Conservation (phyloP, 1,284 basidiomycete species). For the Entoloma clypeatum region DNA sequence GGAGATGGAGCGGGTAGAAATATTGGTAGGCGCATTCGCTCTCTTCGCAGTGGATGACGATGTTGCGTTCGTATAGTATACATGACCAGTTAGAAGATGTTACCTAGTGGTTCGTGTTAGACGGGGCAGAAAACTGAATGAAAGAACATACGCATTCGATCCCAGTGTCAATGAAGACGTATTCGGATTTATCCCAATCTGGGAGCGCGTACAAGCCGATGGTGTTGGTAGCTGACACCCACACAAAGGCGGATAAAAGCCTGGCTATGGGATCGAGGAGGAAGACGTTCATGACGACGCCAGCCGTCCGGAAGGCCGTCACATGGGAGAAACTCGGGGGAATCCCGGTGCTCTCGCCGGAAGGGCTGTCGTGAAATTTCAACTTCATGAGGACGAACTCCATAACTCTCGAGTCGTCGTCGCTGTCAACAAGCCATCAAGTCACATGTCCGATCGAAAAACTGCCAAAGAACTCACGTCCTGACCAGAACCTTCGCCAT, state of each 20-base stretch:
- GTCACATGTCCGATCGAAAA: neutral
- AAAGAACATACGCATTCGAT: conserved; percentile 59
- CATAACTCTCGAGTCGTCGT: conserved; percentile 49
- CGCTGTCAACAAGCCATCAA: conserved; percentile 24
- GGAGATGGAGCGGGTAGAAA: conserved; percentile 52
- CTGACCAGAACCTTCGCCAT: conserved; percentile 61
- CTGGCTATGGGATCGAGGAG: conserved; percentile 61
- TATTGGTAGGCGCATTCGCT: conserved; percentile 49
- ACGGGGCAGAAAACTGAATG: neutral
- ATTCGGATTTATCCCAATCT: conserved; percentile 62
- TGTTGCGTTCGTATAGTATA: conserved; percentile 54
- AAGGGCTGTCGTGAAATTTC: conserved; percentile 41
- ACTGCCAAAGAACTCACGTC: conserved; percentile 38
- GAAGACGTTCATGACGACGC: conserved; percentile 73
- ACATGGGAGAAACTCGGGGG: conserved; percentile 51
- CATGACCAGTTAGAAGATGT: conserved; percentile 72
- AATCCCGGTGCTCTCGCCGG: conserved; percentile 28
- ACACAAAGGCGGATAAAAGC: conserved; percentile 65
- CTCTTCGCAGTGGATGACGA: conserved; percentile 71
- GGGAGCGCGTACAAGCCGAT: conserved; percentile 62
- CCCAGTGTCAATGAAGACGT: conserved; percentile 67
- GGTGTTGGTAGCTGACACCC: conserved; percentile 47
- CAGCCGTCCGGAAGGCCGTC: conserved; percentile 57
- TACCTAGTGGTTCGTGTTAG: conserved; percentile 31
- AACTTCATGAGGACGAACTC: conserved; percentile 56